Evolutionary conservation across 2,329 filamentous ascomycete species (phyloP).

Genomic region (Huntiella omanensis): DNA sequence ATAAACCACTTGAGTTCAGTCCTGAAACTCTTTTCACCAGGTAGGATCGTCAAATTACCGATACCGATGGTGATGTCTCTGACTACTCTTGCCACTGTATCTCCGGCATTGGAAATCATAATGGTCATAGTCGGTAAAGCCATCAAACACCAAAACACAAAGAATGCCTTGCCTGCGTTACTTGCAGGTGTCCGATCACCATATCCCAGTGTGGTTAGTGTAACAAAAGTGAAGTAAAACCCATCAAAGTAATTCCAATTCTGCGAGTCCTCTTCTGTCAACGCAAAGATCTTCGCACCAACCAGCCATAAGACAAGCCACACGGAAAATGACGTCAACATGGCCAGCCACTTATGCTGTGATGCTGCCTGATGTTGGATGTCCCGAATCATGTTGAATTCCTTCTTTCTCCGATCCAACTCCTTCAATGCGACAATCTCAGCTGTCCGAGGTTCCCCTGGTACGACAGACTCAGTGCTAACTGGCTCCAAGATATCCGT

Average conservation of each 20-base stretch:
- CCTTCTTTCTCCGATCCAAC: constrained; percentile 42
- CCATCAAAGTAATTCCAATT: constrained; percentile 58
- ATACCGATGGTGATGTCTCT: constrained; percentile 35
- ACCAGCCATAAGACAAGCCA: constrained; percentile 65
- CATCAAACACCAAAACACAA: constrained; percentile 80
- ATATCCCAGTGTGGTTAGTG: constrained; percentile 71
- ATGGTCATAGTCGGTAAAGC: constrained; percentile 79
- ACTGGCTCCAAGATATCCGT: constrained; percentile 33
- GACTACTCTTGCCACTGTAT: constrained; percentile 55
- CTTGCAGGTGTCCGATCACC: constrained; percentile 62
- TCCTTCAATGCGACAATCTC: constrained; percentile 18
- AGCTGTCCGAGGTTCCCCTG: background rate
- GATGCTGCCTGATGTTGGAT: constrained; percentile 49
- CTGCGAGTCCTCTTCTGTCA: constrained; percentile 33
- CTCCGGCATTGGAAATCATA: constrained; percentile 64
- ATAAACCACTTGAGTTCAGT: constrained; percentile 26
- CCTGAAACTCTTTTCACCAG: constrained; percentile 31
- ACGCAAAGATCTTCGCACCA: constrained; percentile 56
- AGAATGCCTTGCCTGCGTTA: constrained; percentile 65
- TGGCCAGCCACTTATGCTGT: constrained; percentile 55
- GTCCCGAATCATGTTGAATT: constrained; percentile 64
- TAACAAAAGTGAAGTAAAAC: constrained; percentile 73
- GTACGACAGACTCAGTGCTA: too few relatives aligned
- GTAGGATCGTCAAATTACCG: constrained; percentile 41
- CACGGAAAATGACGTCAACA: constrained; percentile 45